phyloP scores from a whole-genome alignment of 352 stramenopile genomes.

The Phytophthora tubulina region DNA sequence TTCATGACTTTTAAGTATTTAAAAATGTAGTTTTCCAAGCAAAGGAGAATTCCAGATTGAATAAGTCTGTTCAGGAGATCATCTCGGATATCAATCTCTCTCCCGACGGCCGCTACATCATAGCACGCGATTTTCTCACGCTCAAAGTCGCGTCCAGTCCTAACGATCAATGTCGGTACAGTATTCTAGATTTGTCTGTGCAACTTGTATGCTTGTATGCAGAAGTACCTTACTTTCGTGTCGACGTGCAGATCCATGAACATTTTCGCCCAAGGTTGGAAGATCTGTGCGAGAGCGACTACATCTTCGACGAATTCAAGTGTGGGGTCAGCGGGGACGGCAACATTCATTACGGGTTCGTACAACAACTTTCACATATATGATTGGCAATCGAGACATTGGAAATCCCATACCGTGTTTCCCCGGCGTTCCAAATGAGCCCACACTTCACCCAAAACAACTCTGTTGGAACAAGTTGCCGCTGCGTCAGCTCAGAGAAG shows the following conservation, averaged over 20 bases:
- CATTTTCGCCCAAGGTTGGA: conserved; percentile 88
- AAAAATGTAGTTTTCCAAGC: conserved; percentile 76
- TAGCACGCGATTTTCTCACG: conserved; percentile 95
- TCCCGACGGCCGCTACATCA: conserved; percentile 94
- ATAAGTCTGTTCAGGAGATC: conserved; percentile 75
- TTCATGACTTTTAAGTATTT: neutral
- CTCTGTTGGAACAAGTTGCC: conserved; percentile 67
- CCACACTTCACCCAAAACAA: too few species aligned
- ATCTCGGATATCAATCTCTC: conserved; percentile 96
- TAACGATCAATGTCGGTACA: conserved; percentile 90
- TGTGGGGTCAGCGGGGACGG: conserved; percentile 91
- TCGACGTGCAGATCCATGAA: conserved; percentile 85
- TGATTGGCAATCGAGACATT: conserved; percentile 68
- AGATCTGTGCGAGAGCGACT: conserved; percentile 96
- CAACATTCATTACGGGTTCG: conserved; percentile 94
- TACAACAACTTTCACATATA: conserved; percentile 97
- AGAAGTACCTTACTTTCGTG: too few species aligned
- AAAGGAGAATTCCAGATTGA: conserved; percentile 75
- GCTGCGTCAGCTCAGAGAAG: conserved; percentile 41
- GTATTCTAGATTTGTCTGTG: too few species aligned
- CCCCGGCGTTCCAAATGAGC: too few species aligned
- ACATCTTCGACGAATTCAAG: conserved; percentile 98
- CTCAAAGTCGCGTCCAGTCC: conserved; percentile 92
- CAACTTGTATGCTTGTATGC: too few species aligned
- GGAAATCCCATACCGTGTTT: too few species aligned